Percentiles rank a stretch among this genome's conserved stretches.
phyloP scores from a whole-genome alignment of 1,284 basidiomycete species.

The Spongispora temasekensis region DNA sequence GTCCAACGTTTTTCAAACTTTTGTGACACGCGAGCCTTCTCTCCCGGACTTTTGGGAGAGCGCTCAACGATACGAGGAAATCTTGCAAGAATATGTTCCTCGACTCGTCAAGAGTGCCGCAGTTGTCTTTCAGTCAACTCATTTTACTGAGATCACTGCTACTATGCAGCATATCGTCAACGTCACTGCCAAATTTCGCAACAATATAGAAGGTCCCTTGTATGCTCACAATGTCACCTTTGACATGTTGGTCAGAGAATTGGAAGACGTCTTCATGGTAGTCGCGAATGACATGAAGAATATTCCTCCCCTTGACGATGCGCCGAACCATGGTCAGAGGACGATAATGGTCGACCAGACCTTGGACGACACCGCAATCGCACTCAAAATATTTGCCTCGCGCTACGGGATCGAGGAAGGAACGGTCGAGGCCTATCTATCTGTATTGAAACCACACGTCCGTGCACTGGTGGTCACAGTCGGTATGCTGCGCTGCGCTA shows the following conservation, averaged over 20 bases:
- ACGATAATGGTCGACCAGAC: conserved; percentile 11
- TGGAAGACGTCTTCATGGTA: conserved; percentile 7
- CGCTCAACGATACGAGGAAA: background rate
- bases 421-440: conserved; percentile 3
- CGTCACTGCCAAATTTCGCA: conserved; percentile 5
- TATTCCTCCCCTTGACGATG: conserved; percentile 2
- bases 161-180: conserved; percentile 7
- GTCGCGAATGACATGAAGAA: conserved; percentile 3
- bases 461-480: conserved; percentile 4
- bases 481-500: conserved; percentile 10
- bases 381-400: background rate
- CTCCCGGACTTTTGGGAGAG: conserved; percentile 12
- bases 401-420: conserved; percentile 3
- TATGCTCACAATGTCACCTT: conserved; percentile 1
- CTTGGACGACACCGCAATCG: conserved; percentile 4
- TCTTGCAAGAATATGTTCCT: conserved; percentile 5
- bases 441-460: conserved; percentile 6
- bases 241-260: conserved; percentile 3
- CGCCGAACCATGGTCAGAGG: conserved; percentile 9
- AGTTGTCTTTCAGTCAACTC: conserved; percentile 1
- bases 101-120: conserved; percentile 1
- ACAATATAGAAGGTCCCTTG: conserved; percentile 1
- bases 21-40: background rate
- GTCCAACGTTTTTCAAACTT: background rate
- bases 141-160: conserved; percentile 2